These are phyloP conservation scores for Rhizopus sp. DNA, from an alignment of 371 early-diverging fungal genomes.

Conservation along the genomic window DNA sequence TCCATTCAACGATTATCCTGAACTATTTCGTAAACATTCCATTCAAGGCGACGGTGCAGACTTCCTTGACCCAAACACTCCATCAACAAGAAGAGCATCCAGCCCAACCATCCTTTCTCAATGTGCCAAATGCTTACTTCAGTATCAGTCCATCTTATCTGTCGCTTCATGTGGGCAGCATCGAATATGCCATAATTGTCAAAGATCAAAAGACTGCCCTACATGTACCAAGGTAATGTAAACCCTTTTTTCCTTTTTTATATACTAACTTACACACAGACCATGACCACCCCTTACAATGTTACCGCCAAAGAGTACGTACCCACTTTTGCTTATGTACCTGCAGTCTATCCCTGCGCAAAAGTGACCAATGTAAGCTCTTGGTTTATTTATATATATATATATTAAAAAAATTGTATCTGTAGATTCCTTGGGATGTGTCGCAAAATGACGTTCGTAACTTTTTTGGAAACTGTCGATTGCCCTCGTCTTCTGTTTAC, in stretches of 20 bases:
- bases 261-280: slow-evolving; percentile 9
- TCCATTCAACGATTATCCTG: not conserved
- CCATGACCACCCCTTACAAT: slow-evolving; percentile 1
- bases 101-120: slow-evolving; percentile 7
- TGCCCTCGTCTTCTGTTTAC: slow-evolving; percentile 37
- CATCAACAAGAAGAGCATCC: slow-evolving; percentile 12
- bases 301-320: slow-evolving; percentile 6
- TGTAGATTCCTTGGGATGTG: slow-evolving; percentile 63
- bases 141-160: slow-evolving; percentile 1
- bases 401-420: no score
- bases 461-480: slow-evolving; percentile 45
- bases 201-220: slow-evolving; percentile 19
- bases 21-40: slow-evolving; percentile 27
- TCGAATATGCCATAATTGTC: slow-evolving; percentile 23
- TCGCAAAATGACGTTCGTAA: slow-evolving; percentile 54
- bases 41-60: slow-evolving; percentile 19
- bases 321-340: slow-evolving; percentile 2
- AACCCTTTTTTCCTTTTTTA: not conserved
- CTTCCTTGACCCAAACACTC: slow-evolving; percentile 9
- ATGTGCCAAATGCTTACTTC: slow-evolving; percentile 10
- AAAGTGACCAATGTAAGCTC: slow-evolving; percentile 44
- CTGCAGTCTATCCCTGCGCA: slow-evolving; percentile 33
- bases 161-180: slow-evolving; percentile 16
- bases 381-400: not conserved
- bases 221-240: slow-evolving; percentile 22